phyloP scores from a whole-genome alignment of 2,329 filamentous ascomycete species.

The Paracoccidioides brasiliensis region DNA sequence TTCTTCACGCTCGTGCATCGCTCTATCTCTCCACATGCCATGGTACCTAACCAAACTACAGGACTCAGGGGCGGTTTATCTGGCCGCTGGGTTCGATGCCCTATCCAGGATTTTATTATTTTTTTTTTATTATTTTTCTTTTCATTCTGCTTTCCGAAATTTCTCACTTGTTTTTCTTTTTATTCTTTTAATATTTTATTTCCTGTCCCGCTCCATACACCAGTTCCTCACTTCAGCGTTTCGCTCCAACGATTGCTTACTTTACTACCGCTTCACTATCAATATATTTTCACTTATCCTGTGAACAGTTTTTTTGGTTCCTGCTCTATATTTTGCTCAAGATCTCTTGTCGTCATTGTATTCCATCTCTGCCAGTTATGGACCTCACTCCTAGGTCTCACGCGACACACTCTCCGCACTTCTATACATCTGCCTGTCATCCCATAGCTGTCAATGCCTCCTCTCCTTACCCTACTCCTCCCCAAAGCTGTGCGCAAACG shows the following conservation, averaged over 20 bases:
- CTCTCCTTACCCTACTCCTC: constrained; percentile 16
- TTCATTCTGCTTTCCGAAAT: not conserved
- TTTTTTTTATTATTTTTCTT: not conserved
- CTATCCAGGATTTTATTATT: not conserved
- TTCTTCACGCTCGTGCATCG: not conserved
- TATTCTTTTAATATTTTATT: constrained; percentile 1
- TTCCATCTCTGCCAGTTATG: constrained; percentile 11
- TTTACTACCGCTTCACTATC: not conserved
- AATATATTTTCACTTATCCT: constrained; percentile 1
- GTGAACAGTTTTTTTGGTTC: not conserved
- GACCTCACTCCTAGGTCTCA: constrained; percentile 16
- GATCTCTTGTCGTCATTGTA: constrained; percentile 11
- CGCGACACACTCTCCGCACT: constrained; percentile 11
- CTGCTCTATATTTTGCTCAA: constrained; percentile 11
- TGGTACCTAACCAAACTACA: constrained; percentile 2
- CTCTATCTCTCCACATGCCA: not conserved
- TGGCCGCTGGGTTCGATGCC: constrained; percentile 7
- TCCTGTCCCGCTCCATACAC: not conserved
- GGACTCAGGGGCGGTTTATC: constrained; percentile 5
- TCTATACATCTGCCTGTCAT: constrained; percentile 6
- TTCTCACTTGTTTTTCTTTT: constrained; percentile 4
- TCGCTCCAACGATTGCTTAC: not conserved
- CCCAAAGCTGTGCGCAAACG: constrained; percentile 7
- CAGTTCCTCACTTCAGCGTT: not conserved
- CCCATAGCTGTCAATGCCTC: constrained; percentile 8